phyloP scores from a whole-genome alignment of 768 basidiomycete species.

The Sporobolomyces phaffii region DNA sequence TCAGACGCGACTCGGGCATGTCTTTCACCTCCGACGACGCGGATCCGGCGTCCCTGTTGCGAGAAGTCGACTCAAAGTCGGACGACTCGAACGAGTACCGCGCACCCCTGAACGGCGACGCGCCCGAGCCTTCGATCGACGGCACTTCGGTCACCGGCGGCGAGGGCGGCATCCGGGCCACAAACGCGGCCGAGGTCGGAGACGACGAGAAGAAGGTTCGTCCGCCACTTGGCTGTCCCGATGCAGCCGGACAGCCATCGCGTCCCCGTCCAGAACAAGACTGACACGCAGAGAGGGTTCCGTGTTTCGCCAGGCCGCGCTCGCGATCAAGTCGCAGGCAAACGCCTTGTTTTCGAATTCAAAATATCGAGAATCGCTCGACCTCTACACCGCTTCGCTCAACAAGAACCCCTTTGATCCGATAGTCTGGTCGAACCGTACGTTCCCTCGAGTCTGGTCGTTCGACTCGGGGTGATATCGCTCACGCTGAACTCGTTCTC shows the following conservation, averaged over 20 bases:
- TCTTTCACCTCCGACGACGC: constrained; percentile 10
- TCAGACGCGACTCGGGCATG: neutral
- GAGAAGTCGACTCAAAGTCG: neutral
- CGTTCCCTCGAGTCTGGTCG: neutral
- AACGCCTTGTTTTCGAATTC: constrained; percentile 81
- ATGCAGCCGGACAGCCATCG: neutral
- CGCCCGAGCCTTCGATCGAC: constrained; percentile 33
- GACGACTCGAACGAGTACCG: constrained; percentile 16
- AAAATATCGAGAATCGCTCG: constrained; percentile 68
- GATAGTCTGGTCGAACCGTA: constrained; percentile 86
- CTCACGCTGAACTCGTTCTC: neutral
- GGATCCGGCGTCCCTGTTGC: constrained; percentile 1
- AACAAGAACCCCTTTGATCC: constrained; percentile 79
- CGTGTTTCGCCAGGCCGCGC: too few relatives aligned
- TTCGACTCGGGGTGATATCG: neutral
- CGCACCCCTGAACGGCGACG: constrained; percentile 31
- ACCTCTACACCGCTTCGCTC: constrained; percentile 76
- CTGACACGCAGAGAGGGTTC: too few relatives aligned
- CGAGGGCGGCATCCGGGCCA: constrained; percentile 24
- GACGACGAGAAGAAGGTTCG: constrained; percentile 32
- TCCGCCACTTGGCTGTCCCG: neutral
- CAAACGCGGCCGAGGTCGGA: constrained; percentile 4
- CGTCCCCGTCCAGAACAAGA: too few relatives aligned
- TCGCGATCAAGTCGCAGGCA: constrained; percentile 66
- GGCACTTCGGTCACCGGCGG: constrained; percentile 27